A percentile compares a stretch with the other conserved stretches of the same genome.
These are phyloP conservation scores for Andalucia godoyi DNA, from an alignment of 78 protist species.

Conservation along the genomic window DNA sequence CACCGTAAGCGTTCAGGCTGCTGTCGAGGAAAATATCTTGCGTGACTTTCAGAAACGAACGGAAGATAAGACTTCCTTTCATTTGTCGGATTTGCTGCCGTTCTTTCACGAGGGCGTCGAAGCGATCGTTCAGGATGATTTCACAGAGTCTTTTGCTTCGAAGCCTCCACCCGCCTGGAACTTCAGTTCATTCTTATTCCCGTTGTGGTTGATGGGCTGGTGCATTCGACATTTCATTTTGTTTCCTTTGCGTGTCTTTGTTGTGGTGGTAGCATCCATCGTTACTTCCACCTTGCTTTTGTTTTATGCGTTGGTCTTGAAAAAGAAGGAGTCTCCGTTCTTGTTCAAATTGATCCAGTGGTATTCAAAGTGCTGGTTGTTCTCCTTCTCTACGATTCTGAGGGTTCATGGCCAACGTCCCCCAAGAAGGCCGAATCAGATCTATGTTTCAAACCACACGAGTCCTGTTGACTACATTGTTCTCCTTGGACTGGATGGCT, in stretches of 20 bases:
- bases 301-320: background rate
- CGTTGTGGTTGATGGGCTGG: constrained; percentile 54
- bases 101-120: background rate
- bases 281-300: background rate
- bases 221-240: constrained; percentile 44
- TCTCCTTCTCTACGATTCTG: constrained; percentile 51
- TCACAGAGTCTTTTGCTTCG: constrained; percentile 42
- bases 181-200: constrained; percentile 52
- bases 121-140: constrained; percentile 30
- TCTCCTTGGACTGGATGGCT: constrained; percentile 22
- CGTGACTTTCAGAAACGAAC: background rate
- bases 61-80: background rate
- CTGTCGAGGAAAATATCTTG: too few species aligned
- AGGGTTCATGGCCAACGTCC: constrained; percentile 29
- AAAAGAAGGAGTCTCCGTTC: background rate
- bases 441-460: constrained; percentile 83
- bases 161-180: constrained; percentile 43
- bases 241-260: constrained; percentile 29
- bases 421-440: constrained; percentile 20
- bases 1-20: too few species aligned
- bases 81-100: too few species aligned
- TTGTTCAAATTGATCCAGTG: background rate
- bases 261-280: background rate
- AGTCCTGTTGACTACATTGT: constrained; percentile 59
- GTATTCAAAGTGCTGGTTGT: background rate